Evolutionary conservation across 1,139 yeast species (phyloP).

Genomic region (Wickerhamomyces sp.): DNA sequence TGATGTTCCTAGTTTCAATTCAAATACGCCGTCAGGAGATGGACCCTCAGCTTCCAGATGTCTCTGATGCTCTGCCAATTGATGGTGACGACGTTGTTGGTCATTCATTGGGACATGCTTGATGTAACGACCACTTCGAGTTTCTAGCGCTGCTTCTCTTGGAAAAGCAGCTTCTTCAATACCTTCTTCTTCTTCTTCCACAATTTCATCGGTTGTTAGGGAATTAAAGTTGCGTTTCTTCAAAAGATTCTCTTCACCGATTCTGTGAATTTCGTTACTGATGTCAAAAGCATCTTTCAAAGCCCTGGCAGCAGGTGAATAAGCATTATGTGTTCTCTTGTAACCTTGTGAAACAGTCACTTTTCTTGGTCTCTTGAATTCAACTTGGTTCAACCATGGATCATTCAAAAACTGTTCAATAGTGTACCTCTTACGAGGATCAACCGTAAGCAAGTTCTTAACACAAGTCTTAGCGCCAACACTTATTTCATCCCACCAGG

Average conservation of each 20-base stretch:
- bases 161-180: slow-evolving; percentile 9
- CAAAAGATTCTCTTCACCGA: slow-evolving; percentile 76
- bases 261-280: slow-evolving; percentile 88
- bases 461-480: slow-evolving; percentile 78
- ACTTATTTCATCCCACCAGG: slow-evolving; percentile 97
- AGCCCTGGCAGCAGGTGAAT: slow-evolving; percentile 89
- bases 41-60: slow-evolving; percentile 4
- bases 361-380: slow-evolving; percentile 19
- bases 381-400: slow-evolving; percentile 56
- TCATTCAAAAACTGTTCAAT: slow-evolving; percentile 75
- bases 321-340: slow-evolving; percentile 25
- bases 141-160: slow-evolving; percentile 9
- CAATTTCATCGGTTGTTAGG: slow-evolving; percentile 21
- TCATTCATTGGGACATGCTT: slow-evolving; percentile 13
- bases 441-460: slow-evolving; percentile 69
- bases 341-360: slow-evolving; percentile 12
- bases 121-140: slow-evolving; percentile 15
- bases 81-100: slow-evolving; percentile 6
- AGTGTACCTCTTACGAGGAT: slow-evolving; percentile 71
- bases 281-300: slow-evolving; percentile 94
- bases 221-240: slow-evolving; percentile 29
- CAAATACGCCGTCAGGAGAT: slow-evolving; percentile 36
- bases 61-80: slow-evolving; percentile 7
- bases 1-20: slow-evolving; percentile 71
- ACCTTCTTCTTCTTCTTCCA: slow-evolving; percentile 22